These are phyloP conservation scores for Fragilariopsis cylindrus DNA, from an alignment of 108 stramenopile species.

Conservation along the genomic window DNA sequence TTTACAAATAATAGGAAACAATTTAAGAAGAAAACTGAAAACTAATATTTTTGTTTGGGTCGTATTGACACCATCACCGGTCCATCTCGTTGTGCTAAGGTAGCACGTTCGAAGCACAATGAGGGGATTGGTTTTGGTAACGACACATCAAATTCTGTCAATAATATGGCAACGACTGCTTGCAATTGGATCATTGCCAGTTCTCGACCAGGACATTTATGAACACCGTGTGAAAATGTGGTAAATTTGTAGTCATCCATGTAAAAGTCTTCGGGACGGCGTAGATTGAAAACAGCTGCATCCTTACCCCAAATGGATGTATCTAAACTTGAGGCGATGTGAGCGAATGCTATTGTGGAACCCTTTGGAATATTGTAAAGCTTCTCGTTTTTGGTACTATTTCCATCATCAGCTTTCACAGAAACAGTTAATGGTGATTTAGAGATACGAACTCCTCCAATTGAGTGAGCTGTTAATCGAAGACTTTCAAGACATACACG, in stretches of 20 bases:
- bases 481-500: conserved; percentile 41
- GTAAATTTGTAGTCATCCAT: conserved; percentile 39
- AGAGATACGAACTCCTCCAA: conserved; percentile 52
- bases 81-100: conserved; percentile 62
- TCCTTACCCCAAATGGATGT: conserved; percentile 26
- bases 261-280: conserved; percentile 15
- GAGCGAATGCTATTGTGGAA: conserved; percentile 43
- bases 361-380: conserved; percentile 35
- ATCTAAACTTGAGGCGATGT: conserved; percentile 34
- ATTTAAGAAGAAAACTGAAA: no score
- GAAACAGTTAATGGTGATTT: conserved; percentile 19
- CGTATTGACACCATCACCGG: conserved; percentile 34
- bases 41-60: no score
- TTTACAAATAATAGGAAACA: no score
- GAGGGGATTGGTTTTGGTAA: conserved; percentile 28
- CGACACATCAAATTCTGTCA: conserved; percentile 28
- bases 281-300: background rate
- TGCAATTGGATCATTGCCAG: conserved; percentile 44
- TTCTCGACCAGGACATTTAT: conserved; percentile 58
- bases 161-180: conserved; percentile 35
- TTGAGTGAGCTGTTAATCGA: conserved; percentile 51
- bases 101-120: conserved; percentile 58
- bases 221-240: conserved; percentile 55
- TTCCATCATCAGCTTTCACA: background rate
- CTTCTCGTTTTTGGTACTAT: background rate